Evolutionary conservation across 352 stramenopile species (phyloP), one percentile per base, ranked within the genome.

Genomic region (Phytopythium boreale): DNA sequence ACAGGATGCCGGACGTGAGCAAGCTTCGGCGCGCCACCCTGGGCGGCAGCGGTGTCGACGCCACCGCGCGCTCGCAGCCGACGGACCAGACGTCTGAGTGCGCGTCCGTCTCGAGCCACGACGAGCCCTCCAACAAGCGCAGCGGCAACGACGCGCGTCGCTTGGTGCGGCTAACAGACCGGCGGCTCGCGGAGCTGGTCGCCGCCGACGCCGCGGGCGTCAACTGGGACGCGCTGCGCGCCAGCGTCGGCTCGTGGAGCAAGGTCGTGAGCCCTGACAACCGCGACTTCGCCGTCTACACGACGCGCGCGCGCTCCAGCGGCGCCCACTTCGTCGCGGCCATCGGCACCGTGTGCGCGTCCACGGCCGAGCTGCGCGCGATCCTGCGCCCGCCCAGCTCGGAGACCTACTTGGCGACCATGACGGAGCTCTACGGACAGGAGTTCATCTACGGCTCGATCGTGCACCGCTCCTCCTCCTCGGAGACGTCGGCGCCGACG

Each of bases 111-210:
- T 49, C 41, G 41, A 59, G 52, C 31, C 10, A 11, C 20, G 36
- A 46, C 52, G 34, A 56, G 14, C 15, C 2, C 26, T 29, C 29
- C 9, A 24, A 29, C 26, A 10, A 58, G 27, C 31, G n/a, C 29
- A 10, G 34, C 19, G 22, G 31, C 53, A n/a, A 10, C 19, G 56
- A 26, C 41, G 31, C 44, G 41, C 67, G 70, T 29, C 70, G 73
- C 22, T 65, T 75, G 27, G 70, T 82, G n/a, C 74, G 74, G 1
- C 62, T 66, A 17, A 76, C 74, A 29, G 69, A 82, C 53, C 52
- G 63, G 22, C 66, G 64, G 14, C 57, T 82, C 22, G 46, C 51
- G 19, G 74, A 82, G 46, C 56, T 82, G 22, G 71, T 73, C 1
- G 50, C 55, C 1, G 27, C 50, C n/a, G 62, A 63, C 29, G 55